Base-by-base conservation (phyloP, 2,329 filamentous ascomycete species). In the Colletotrichum shisoi region DNA sequence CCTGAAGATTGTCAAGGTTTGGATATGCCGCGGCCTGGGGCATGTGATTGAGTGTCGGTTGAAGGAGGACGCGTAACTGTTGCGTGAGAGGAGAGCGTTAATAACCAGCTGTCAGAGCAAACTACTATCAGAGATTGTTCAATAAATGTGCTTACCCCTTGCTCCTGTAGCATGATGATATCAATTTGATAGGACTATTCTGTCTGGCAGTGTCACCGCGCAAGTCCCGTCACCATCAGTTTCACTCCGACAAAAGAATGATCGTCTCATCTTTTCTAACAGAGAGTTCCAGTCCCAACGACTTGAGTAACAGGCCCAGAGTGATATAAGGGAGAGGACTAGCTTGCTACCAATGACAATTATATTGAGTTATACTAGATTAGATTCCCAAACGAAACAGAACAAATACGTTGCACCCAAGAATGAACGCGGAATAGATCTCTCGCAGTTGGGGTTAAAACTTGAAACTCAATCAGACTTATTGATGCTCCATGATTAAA, bases 41-140 rank as follows among this genome's bases (percentile, higher is more conserved):
- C 44, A 49, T 42, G 60, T 67, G 6, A 67, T 67, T 24, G 64
- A 64, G 42, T 67, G 64, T 24, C 48, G 53, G 48, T 34, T 67
- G 61, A 59, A 49, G 34, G 61, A 49, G 9, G 52, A 67, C n/a
- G 24, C 27, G 27, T 53, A 49, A 8, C 15, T 64, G 12, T 3
- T 15, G 27, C 12, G 31, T 0, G 6, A 15, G 19, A 53, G 17
- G 2, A 31, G 8, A 1, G 0, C 9, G 31, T 31, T 2, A 7
- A 0, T 7, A 7, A 2, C 31, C 31, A 31, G 8, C 27, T 31
- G 4, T 4, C 24, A 3, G 24, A 24, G 24, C 24, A 3, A 24
- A 24, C 24, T 24, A 4, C 24, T 24, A 24, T 24, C 24, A 24
- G 24, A 57, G 34, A 7, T 2, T 57, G 3, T 42, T 37, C 4